A percentile compares a stretch with the other conserved stretches of the same genome.
Conservation (phyloP, 2,329 filamentous ascomycete species). For the Monilinia polystroma region DNA sequence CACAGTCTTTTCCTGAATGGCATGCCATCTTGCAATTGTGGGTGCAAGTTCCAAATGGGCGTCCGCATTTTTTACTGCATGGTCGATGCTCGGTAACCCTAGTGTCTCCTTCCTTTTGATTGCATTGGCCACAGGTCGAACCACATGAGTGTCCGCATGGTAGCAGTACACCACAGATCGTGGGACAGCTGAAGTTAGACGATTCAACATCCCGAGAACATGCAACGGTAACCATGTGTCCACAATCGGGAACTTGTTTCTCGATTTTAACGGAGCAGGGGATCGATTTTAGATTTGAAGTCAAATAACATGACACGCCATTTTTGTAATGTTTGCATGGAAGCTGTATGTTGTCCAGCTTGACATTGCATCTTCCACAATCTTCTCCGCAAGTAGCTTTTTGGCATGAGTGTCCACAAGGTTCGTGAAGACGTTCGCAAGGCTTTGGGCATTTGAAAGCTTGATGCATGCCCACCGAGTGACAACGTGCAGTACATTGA, state of each 20-base stretch:
- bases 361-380: constrained; percentile 44
- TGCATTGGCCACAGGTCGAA: constrained; percentile 51
- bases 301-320: constrained; percentile 43
- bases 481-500: constrained; percentile 47
- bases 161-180: constrained; percentile 47
- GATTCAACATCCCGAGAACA: constrained; percentile 51
- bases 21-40: constrained; percentile 55
- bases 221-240: constrained; percentile 50
- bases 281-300: constrained; percentile 48
- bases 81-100: constrained; percentile 45
- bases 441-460: constrained; percentile 48
- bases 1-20: constrained; percentile 50
- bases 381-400: constrained; percentile 45
- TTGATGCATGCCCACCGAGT: constrained; percentile 49
- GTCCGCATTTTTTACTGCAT: constrained; percentile 52
- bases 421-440: constrained; percentile 45
- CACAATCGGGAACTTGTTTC: constrained; percentile 54
- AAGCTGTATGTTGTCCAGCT: constrained; percentile 38
- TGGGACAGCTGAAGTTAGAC: constrained; percentile 48
- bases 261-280: constrained; percentile 49
- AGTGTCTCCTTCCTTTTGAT: constrained; percentile 40
- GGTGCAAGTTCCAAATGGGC: constrained; percentile 53
- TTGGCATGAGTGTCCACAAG: constrained; percentile 49
- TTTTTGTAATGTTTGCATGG: constrained; percentile 45
- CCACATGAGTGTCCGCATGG: constrained; percentile 60